A percentile compares a stretch with the other conserved stretches of the same genome.
phyloP scores from a whole-genome alignment of 1,139 yeast genomes.

The Hyphopichia khmerensis region DNA sequence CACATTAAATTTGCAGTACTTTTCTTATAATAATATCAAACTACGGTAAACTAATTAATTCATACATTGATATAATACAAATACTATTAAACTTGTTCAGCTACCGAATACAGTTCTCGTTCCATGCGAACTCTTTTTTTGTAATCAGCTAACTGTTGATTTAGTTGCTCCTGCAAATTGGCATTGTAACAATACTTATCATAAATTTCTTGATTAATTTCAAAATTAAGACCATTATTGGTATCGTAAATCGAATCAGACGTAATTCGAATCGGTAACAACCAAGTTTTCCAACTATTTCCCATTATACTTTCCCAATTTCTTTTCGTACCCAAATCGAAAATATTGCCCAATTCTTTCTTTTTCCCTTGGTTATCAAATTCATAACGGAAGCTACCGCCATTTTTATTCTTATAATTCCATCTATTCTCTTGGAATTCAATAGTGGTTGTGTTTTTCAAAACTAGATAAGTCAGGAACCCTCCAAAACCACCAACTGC shows the following conservation, averaged over 20 bases:
- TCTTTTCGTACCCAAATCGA: slow-evolving; percentile 60
- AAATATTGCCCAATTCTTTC: slow-evolving; percentile 58
- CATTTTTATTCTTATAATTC: slow-evolving; percentile 34
- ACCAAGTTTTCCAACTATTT: slow-evolving; percentile 58
- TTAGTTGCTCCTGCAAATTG: slow-evolving; percentile 46
- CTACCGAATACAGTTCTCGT: slow-evolving; percentile 8
- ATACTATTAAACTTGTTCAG: background rate
- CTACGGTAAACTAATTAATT: too few species aligned
- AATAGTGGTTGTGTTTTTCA: slow-evolving; percentile 73
- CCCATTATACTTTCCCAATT: slow-evolving; percentile 84
- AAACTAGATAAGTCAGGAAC: slow-evolving; percentile 60
- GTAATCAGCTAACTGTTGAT: slow-evolving; percentile 40
- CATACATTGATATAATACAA: slow-evolving; percentile 25
- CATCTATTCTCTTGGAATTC: slow-evolving; percentile 64
- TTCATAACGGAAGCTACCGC: slow-evolving; percentile 28
- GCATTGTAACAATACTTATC: slow-evolving; percentile 42
- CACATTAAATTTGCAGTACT: background rate
- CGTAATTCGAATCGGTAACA: slow-evolving; percentile 55
- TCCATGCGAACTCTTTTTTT: slow-evolving; percentile 20
- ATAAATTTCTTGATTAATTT: slow-evolving; percentile 43
- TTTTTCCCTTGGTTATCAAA: slow-evolving; percentile 34
- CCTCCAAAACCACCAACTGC: slow-evolving; percentile 59
- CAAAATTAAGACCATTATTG: slow-evolving; percentile 53
- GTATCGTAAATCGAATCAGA: slow-evolving; percentile 21
- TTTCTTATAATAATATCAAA: too few species aligned